Conservation (phyloP, 768 basidiomycete species). For the Russula dissimulans region DNA sequence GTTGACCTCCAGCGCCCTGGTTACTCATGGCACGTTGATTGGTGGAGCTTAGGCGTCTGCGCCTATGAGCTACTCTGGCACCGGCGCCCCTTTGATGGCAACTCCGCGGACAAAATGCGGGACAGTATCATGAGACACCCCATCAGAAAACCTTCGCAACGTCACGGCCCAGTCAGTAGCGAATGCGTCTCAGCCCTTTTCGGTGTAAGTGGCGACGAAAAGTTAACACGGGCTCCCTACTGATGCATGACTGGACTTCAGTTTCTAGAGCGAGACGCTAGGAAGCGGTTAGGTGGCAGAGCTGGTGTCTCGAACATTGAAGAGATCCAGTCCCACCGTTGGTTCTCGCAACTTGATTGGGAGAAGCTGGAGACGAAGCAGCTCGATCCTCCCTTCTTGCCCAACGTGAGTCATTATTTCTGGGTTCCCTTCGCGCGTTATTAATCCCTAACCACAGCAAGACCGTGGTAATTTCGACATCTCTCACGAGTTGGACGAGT, state of each 20-base stretch:
- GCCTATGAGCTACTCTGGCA: conserved; percentile 85
- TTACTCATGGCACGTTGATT: conserved; percentile 89
- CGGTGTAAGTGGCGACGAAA: conserved; percentile 40
- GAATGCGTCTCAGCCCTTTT: conserved; percentile 59
- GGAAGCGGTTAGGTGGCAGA: conserved; percentile 72
- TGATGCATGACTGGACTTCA: conserved; percentile 25
- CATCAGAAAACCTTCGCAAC: conserved; percentile 56
- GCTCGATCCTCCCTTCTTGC: conserved; percentile 74
- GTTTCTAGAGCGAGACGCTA: conserved; percentile 80
- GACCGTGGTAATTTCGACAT: conserved; percentile 98
- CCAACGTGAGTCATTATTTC: conserved; percentile 59
- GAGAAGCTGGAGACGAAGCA: conserved; percentile 60
- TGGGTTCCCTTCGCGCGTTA: neutral
- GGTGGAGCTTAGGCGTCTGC: conserved; percentile 92
- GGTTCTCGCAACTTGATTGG: conserved; percentile 84
- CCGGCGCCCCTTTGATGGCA: conserved; percentile 82
- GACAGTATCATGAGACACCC: conserved; percentile 76
- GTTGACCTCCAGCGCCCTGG: conserved; percentile 63
- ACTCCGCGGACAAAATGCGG: conserved; percentile 81
- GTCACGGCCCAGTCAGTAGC: conserved; percentile 42
- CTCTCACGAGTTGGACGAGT: conserved; percentile 94
- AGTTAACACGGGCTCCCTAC: neutral
- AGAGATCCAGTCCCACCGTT: conserved; percentile 74
- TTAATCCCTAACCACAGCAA: conserved; percentile 41
- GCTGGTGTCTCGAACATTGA: conserved; percentile 59